Conservation (phyloP, 805 yeast genomes). For the Saccharomyces mikatae region DNA sequence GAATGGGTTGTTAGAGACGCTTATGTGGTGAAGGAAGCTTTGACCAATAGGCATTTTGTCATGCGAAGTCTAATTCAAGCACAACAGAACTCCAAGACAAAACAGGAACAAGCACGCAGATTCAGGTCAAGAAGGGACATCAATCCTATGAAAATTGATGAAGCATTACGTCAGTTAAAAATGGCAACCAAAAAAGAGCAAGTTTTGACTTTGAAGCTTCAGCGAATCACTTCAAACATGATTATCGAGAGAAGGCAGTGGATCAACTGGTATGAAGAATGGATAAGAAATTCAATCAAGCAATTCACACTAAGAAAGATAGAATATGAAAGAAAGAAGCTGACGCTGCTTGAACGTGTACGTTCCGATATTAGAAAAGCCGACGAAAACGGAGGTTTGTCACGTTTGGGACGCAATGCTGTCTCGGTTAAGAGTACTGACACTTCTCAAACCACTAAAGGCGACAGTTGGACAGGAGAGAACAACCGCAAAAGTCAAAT, state of each 20-base stretch:
- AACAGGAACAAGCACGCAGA: slow-evolving; percentile 63
- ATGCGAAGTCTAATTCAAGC: slow-evolving; percentile 85
- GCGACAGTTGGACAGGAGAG: slow-evolving; percentile 58
- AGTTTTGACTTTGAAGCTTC: slow-evolving; percentile 65
- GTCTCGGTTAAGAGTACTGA: slow-evolving; percentile 11
- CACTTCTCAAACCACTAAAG: slow-evolving; percentile 40
- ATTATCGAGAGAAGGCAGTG: slow-evolving; percentile 52
- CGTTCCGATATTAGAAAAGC: slow-evolving; percentile 66
- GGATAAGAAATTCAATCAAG: slow-evolving; percentile 47
- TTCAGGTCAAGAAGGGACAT: slow-evolving; percentile 65
- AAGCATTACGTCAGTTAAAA: slow-evolving; percentile 73
- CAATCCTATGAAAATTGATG: slow-evolving; percentile 85
- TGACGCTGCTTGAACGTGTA: slow-evolving; percentile 63
- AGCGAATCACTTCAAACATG: slow-evolving; percentile 81
- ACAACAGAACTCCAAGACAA: slow-evolving; percentile 61
- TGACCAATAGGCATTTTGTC: slow-evolving; percentile 83
- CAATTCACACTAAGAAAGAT: slow-evolving; percentile 61
- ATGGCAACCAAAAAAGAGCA: slow-evolving; percentile 71
- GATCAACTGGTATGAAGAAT: slow-evolving; percentile 47
- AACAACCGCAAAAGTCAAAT: slow-evolving; percentile 24
- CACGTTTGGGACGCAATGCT: slow-evolving; percentile 58
- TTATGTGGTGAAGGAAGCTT: slow-evolving; percentile 81
- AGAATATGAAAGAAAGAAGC: slow-evolving; percentile 76
- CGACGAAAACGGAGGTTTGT: slow-evolving; percentile 71
- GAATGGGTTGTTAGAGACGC: slow-evolving; percentile 62